Evolutionary conservation across 2,329 filamentous ascomycete species (phyloP), one percentile per base, ranked within the genome.

Genomic region (Waltergamsia citrina): DNA sequence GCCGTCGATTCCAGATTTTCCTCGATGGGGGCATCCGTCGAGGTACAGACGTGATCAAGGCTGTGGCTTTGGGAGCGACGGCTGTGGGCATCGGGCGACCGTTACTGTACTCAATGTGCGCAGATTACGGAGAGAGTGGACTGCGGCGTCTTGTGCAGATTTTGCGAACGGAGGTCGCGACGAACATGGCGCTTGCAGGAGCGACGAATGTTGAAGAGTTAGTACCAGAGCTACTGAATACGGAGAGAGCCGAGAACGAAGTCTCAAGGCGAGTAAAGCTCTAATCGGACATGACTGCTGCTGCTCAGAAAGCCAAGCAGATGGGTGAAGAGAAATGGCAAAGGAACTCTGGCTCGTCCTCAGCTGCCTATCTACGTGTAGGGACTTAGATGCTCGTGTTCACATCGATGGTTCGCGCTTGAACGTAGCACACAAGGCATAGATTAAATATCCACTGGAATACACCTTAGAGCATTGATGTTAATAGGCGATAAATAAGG

Each of bases 11-110:
- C n/a, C 72, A 81, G 45, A 68, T 83, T 1, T 74, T 69, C 33
- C 56, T 83, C 5, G 78, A 84, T 40, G 75, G 78, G 1, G 79
- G 80, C 0, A 65, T 85, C 18, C 63, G 67, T n/a, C 59, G 77
- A 14, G 79, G 79, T 0, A 73, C 74, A 0, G 78, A 84, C 45
- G 69, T 83, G 3, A 65, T 84, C 43, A 83, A 83, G 50, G 77
- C 75, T 0, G 46, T 83, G 7, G 78, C 74, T 33, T 54, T 83
- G 0, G 79, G 79, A 0, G 78, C 76, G 0, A 75, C 60, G 34
- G 76, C 71, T 0, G 78, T 78, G 0, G 77, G 77, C 0, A 56
- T 83, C 9, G 79, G 78, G 0, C 57, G 78, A 14, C 73, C 71
- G 0, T 71, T 78, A 34, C 42, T 81, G 27, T 81, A 69, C 44